A percentile compares a stretch with the other conserved stretches of the same genome.
Conservation (phyloP, 164 flowering plant genomes). For the Magnolia officinalis region DNA sequence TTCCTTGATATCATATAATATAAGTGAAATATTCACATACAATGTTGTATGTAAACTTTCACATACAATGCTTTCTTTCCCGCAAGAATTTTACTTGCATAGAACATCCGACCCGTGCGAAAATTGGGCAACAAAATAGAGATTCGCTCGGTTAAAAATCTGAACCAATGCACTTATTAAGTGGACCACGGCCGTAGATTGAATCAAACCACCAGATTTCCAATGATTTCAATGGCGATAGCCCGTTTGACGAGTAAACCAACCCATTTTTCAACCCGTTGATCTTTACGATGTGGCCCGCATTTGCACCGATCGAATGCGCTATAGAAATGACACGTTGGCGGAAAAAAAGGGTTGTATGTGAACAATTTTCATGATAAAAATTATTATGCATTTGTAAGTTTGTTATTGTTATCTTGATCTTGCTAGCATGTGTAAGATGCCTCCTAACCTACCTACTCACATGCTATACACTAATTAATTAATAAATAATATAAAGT, state of each 20-base stretch:
- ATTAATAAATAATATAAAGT: not conserved
- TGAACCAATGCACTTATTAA: not conserved
- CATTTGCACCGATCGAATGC: not conserved
- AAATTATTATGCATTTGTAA: not conserved
- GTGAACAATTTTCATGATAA: not conserved
- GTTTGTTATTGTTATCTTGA: conserved; percentile 3
- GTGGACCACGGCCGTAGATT: not conserved
- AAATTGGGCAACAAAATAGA: not conserved
- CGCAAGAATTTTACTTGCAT: not conserved
- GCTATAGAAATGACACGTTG: too few species aligned
- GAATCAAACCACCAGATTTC: not conserved
- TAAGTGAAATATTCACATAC: not conserved
- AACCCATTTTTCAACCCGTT: too few species aligned
- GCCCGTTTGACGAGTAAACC: too few species aligned
- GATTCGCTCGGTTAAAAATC: not conserved
- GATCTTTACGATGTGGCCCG: too few species aligned
- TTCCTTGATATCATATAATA: conserved; percentile 7
- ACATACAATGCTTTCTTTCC: not conserved
- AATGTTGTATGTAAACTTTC: too few species aligned
- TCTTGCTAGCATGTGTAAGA: conserved; percentile 21
- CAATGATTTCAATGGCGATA: too few species aligned
- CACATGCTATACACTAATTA: conserved; percentile 19
- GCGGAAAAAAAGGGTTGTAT: not conserved
- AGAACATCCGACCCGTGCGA: not conserved
- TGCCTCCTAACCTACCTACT: conserved; percentile 15